These are phyloP conservation scores for Taphrina flavorubra DNA, from an alignment of 1,139 yeast genomes.

Conservation along the genomic window DNA sequence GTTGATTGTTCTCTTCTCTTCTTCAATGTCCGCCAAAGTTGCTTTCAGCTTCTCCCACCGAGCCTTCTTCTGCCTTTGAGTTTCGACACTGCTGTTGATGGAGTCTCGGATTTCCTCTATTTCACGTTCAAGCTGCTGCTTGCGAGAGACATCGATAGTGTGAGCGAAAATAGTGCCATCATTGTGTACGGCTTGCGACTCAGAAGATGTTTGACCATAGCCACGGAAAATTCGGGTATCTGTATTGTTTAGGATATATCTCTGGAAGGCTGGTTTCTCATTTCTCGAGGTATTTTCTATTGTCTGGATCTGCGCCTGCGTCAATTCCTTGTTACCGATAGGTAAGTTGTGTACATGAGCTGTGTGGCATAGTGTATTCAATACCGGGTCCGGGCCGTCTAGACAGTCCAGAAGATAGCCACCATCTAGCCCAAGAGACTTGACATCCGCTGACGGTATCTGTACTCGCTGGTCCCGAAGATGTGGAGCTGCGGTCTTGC, in stretches of 20 bases:
- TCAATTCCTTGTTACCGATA: conserved; percentile 9
- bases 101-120: conserved; percentile 16
- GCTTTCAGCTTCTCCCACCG: conserved; percentile 18
- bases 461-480: conserved; percentile 49
- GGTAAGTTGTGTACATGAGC: conserved; percentile 50
- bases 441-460: conserved; percentile 54
- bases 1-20: conserved; percentile 10
- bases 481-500: conserved; percentile 47
- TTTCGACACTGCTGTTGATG: conserved; percentile 8
- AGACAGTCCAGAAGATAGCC: conserved; percentile 69
- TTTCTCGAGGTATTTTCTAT: conserved; percentile 10
- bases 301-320: conserved; percentile 11
- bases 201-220: conserved; percentile 21
- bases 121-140: conserved; percentile 17
- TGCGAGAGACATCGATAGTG: conserved; percentile 3
- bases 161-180: conserved; percentile 25
- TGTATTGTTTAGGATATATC: conserved; percentile 23
- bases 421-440: conserved; percentile 75
- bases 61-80: conserved; percentile 35
- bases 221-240: conserved; percentile 31
- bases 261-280: conserved; percentile 17
- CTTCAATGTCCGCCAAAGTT: conserved; percentile 5
- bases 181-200: conserved; percentile 27
- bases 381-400: conserved; percentile 74
- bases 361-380: conserved; percentile 72